Evolutionary conservation across 306 rosid genomes (phyloP).

Genomic region (Gynostemma pentaphyllum): DNA sequence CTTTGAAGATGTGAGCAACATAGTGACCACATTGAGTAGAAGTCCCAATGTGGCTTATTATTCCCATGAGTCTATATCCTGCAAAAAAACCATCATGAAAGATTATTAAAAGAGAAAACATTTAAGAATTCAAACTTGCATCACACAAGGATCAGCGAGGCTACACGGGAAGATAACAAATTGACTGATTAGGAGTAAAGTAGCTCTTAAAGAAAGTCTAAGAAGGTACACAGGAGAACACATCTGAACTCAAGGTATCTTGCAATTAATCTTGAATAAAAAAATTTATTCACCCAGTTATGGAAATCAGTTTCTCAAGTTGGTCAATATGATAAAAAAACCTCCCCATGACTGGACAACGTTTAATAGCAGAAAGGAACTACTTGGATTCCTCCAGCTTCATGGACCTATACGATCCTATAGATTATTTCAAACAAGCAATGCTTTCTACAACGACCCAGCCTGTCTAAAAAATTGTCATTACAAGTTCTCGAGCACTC

Average conservation of each 20-base stretch:
- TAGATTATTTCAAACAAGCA: not conserved
- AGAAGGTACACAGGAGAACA: not conserved
- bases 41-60: constrained; percentile 91
- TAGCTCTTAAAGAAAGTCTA: too few relatives aligned
- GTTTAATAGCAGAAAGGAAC: not conserved
- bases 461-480: not conserved
- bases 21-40: constrained; percentile 95
- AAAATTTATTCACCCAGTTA: not conserved
- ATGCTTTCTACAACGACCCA: not conserved
- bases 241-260: too few relatives aligned
- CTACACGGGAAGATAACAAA: not conserved
- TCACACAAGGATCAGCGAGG: not conserved
- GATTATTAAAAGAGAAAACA: not conserved
- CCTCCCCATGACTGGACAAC: too few relatives aligned
- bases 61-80: constrained; percentile 76
- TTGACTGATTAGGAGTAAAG: not conserved
- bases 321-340: too few relatives aligned
- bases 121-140: not conserved
- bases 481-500: too few relatives aligned
- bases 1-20: constrained; percentile 81
- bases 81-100: constrained; percentile 15
- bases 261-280: not conserved
- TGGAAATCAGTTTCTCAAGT: too few relatives aligned
- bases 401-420: not conserved
- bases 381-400: not conserved